phyloP scores from a whole-genome alignment of 2,329 filamentous ascomycete species.

The Xylariaceae sp. region DNA sequence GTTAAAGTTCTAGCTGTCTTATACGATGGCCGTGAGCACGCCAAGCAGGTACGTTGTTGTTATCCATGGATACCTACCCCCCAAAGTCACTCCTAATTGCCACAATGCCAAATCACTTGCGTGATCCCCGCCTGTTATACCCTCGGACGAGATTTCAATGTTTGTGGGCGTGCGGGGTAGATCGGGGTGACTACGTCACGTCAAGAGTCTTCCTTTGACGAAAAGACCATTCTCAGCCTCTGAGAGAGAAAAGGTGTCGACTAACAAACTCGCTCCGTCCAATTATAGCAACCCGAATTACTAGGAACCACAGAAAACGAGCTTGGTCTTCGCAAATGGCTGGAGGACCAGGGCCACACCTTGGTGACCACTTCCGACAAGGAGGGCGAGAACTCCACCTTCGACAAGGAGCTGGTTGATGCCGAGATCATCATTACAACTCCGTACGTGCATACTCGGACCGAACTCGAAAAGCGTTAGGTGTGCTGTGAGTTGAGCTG shows the following conservation, averaged over 20 bases:
- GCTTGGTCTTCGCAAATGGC: slow-evolving; percentile 94
- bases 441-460: no score
- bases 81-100: background rate
- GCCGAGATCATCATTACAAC: slow-evolving; percentile 99
- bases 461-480: no score
- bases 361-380: slow-evolving; percentile 97
- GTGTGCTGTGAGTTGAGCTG: slow-evolving; percentile 14
- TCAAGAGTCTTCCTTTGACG: slow-evolving; percentile 3
- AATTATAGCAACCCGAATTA: slow-evolving; percentile 63
- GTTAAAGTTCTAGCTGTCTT: slow-evolving; percentile 93
- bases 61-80: slow-evolving; percentile 2
- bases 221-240: background rate
- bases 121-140: no score
- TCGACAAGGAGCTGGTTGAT: slow-evolving; percentile 93
- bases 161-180: slow-evolving; percentile 20
- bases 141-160: no score
- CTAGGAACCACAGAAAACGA: slow-evolving; percentile 98
- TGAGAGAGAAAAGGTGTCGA: slow-evolving; percentile 2
- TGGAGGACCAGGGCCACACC: slow-evolving; percentile 94
- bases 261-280: slow-evolving; percentile 20
- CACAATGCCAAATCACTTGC: background rate
- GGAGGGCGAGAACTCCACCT: slow-evolving; percentile 86
- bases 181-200: slow-evolving; percentile 14
- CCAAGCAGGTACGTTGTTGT: slow-evolving; percentile 61
- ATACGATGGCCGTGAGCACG: slow-evolving; percentile 88